Evolutionary conservation across 306 rosid species (phyloP).

Genomic region (Rosa chinensis): DNA sequence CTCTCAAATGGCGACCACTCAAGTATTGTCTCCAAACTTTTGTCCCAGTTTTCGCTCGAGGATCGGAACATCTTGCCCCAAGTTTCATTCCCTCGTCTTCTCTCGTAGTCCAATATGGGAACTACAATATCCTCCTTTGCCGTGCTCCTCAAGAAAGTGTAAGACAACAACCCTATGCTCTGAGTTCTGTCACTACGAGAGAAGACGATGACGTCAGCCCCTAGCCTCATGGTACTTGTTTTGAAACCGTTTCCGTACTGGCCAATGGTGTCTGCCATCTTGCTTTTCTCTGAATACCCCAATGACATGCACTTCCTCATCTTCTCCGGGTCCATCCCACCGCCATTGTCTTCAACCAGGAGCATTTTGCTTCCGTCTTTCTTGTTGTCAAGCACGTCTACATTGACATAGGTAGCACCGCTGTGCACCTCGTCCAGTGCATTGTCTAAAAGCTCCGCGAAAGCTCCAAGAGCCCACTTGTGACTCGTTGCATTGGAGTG

Average conservation of each 20-base stretch:
- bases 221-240: conserved; percentile 97
- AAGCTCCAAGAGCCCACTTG: conserved; percentile 99
- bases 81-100: conserved; percentile 30
- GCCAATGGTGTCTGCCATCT: conserved; percentile 81
- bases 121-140: conserved; percentile 92
- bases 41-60: conserved; percentile 63
- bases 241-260: conserved; percentile 99
- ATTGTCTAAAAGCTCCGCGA: conserved; percentile 95
- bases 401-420: conserved; percentile 83
- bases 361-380: conserved; percentile 75
- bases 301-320: conserved; percentile 98
- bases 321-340: conserved; percentile 97
- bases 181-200: conserved; percentile 73
- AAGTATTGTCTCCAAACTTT: conserved; percentile 62
- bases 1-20: conserved; percentile 81
- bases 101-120: conserved; percentile 93
- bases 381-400: conserved; percentile 71
- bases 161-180: conserved; percentile 90
- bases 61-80: conserved; percentile 66
- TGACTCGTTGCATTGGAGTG: conserved; percentile 98
- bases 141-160: conserved; percentile 86
- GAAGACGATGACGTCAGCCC: conserved; percentile 96
- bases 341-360: conserved; percentile 88
- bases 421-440: conserved; percentile 84
- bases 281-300: conserved; percentile 88